Conservation (phyloP, 768 basidiomycete genomes). For the Mycena polygramma region DNA sequence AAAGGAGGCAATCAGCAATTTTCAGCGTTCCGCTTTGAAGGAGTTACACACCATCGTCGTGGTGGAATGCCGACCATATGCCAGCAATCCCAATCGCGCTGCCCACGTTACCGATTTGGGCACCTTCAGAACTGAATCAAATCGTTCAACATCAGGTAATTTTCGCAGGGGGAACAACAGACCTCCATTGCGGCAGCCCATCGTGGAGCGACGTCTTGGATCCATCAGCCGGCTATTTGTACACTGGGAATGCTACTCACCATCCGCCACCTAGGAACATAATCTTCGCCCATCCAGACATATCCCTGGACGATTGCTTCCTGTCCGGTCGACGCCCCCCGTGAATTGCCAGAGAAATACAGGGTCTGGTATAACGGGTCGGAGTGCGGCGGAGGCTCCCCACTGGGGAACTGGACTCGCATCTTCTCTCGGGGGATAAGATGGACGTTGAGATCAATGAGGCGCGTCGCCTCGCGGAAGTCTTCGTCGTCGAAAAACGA, state of each 20-base stretch:
- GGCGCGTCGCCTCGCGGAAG: conserved; percentile 75
- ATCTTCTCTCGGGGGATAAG: conserved; percentile 54
- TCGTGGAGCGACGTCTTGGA: conserved; percentile 67
- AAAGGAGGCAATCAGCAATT: conserved; percentile 24
- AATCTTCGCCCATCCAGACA: conserved; percentile 62
- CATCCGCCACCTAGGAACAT: conserved; percentile 68
- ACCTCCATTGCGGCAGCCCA: conserved; percentile 72
- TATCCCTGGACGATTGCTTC: conserved; percentile 63
- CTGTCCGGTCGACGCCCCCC: conserved; percentile 52
- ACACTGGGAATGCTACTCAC: conserved; percentile 55
- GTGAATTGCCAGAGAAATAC: conserved; percentile 62
- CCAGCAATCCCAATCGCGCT: conserved; percentile 79
- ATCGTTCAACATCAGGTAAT: background rate
- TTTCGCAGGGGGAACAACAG: background rate
- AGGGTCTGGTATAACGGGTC: conserved; percentile 55
- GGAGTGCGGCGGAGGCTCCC: conserved; percentile 40
- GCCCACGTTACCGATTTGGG: conserved; percentile 74
- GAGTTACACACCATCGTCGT: conserved; percentile 62
- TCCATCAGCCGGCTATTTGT: conserved; percentile 27
- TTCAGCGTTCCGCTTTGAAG: background rate
- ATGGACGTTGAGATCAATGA: conserved; percentile 69
- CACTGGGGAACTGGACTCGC: conserved; percentile 43
- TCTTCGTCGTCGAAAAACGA: conserved; percentile 66
- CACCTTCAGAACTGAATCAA: conserved; percentile 68
- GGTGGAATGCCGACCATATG: conserved; percentile 74